Evolutionary conservation across 2,329 filamentous ascomycete genomes (phyloP).

Genomic region (Boeremia exigua): DNA sequence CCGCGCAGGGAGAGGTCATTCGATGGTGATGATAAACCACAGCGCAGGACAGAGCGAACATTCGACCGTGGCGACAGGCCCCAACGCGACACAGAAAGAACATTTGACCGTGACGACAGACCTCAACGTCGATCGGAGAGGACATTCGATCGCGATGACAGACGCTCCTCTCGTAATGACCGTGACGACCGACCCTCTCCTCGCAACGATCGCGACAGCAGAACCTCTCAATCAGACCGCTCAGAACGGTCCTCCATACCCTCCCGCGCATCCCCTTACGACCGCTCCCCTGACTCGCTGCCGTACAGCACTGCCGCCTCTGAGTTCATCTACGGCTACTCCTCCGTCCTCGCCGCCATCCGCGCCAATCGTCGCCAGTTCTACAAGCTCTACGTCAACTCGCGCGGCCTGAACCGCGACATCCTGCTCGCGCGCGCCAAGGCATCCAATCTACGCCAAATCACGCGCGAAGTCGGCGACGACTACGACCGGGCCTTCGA

Average conservation of each 20-base stretch:
- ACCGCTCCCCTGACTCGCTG: constrained; percentile 51
- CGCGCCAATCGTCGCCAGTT: constrained; percentile 71
- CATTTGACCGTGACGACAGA: neutral
- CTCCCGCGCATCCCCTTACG: constrained; percentile 2
- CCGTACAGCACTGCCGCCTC: constrained; percentile 85
- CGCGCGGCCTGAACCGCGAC: constrained; percentile 27
- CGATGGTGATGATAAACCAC: neutral
- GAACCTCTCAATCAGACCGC: neutral
- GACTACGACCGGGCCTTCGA: constrained; percentile 74
- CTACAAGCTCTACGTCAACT: constrained; percentile 79
- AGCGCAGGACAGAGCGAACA: neutral
- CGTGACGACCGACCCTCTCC: constrained; percentile 4
- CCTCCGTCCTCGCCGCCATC: constrained; percentile 80
- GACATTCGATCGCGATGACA: neutral
- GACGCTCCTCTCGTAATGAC: constrained; percentile 5
- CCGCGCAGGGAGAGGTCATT: neutral
- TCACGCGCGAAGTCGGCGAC: constrained; percentile 61
- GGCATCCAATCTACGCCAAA: constrained; percentile 25
- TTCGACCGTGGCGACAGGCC: neutral
- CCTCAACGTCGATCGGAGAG: neutral
- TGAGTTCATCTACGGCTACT: constrained; percentile 87
- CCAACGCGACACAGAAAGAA: neutral
- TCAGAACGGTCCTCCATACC: constrained; percentile 5
- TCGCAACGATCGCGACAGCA: neutral
- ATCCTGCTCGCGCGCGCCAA: constrained; percentile 29